Percentiles rank a stretch among this genome's conserved stretches.
Conservation (phyloP, 2,329 filamentous ascomycete genomes). For the Penicillium sp. region DNA sequence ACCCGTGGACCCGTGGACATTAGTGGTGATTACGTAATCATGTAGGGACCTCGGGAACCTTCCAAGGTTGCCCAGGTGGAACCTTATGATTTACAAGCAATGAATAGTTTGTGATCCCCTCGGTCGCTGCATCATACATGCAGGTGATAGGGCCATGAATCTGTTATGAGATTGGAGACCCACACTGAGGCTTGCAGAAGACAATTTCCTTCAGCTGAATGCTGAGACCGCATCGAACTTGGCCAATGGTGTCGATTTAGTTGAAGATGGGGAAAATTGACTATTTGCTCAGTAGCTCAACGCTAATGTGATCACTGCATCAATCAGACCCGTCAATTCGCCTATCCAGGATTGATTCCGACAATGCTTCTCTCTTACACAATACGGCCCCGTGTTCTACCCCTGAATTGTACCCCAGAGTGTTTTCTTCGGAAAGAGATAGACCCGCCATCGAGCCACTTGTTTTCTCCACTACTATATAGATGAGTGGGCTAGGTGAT, state of each 20-base stretch:
- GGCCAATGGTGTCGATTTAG: neutral
- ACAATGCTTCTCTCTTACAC: neutral
- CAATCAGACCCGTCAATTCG: neutral
- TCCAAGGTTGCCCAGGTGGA: no score
- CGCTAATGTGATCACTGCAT: neutral
- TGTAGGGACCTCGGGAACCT: no score
- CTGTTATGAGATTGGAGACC: neutral
- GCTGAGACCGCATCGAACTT: neutral
- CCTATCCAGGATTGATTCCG: neutral
- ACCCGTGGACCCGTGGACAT: no score
- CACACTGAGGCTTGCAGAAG: no score
- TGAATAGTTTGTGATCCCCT: neutral
- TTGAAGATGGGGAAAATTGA: no score
- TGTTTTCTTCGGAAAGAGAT: neutral
- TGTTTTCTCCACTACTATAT: neutral
- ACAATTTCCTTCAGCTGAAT: neutral
- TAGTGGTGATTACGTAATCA: no score
- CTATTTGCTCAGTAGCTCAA: neutral
- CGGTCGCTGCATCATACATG: neutral
- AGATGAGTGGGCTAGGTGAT: neutral
- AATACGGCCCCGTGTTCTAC: neutral
- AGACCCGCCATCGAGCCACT: neutral
- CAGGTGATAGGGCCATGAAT: neutral
- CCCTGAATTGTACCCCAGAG: neutral
- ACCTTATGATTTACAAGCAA: neutral